These are phyloP conservation scores for Raphanus hybrid DNA, from an alignment of 441 rosid genomes.

Conservation along the genomic window DNA sequence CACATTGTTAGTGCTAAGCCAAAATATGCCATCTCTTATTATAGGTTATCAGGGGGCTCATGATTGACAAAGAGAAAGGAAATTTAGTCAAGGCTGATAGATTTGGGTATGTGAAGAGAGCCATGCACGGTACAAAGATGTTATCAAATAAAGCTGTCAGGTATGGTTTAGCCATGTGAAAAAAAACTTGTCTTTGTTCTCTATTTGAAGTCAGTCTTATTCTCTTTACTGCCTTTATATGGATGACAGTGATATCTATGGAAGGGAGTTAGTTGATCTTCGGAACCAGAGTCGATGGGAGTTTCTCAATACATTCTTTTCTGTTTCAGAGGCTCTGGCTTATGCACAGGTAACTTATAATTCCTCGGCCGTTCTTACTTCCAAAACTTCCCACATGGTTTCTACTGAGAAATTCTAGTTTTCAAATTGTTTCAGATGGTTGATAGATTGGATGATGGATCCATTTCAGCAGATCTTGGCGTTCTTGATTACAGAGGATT, in stretches of 20 bases:
- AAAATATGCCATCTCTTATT: neutral
- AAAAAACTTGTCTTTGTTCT: constrained; percentile 2
- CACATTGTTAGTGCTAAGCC: neutral
- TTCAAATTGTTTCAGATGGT: constrained; percentile 70
- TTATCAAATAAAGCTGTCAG: constrained; percentile 83
- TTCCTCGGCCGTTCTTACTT: neutral
- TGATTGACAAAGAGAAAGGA: constrained; percentile 95
- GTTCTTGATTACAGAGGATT: constrained; percentile 87
- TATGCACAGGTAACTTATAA: constrained; percentile 74
- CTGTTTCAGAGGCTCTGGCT: constrained; percentile 98
- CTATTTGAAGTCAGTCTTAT: constrained; percentile 39
- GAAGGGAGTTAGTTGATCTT: constrained; percentile 93
- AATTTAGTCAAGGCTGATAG: constrained; percentile 97
- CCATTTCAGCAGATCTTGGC: constrained; percentile 72
- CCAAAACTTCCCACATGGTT: neutral
- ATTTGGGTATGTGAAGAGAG: constrained; percentile 93
- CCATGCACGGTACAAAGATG: constrained; percentile 96
- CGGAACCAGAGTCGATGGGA: constrained; percentile 95
- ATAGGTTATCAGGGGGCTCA: constrained; percentile 93
- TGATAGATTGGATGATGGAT: constrained; percentile 90
- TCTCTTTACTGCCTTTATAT: constrained; percentile 50
- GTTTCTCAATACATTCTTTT: constrained; percentile 91
- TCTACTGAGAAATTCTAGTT: constrained; percentile 14
- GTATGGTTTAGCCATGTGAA: constrained; percentile 27
- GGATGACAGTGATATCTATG: constrained; percentile 85